Evolutionary conservation across 331 rosid species (phyloP), one percentile per base, ranked within the genome.

Genomic region (Saraca asoca): DNA sequence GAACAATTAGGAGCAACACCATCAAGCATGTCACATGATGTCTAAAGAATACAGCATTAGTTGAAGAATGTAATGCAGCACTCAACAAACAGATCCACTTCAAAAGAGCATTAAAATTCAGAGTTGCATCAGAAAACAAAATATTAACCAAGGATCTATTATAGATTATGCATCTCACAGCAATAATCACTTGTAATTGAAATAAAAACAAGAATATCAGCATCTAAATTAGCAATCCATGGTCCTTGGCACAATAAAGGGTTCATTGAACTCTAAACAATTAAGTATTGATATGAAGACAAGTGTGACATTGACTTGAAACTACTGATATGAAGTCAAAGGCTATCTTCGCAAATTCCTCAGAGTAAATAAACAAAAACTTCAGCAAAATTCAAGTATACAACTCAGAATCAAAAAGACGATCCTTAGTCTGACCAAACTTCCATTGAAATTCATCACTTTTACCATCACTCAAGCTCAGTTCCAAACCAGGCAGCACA

Each of bases 321-420:
- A 19, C 7, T 13, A 52, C 9, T 10, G 6, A 52, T 11, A 0
- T 52, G 35, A 24, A 53, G 16, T 16, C 39, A 11, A 37, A 53
- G 15, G 37, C 17, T 42, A 31, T 19, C 15, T 15, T 52, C 2
- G 4, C 15, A 16, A 67, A 58, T 11, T 11, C 15, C 52, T n/a
- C 34, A 5, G 14, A 51, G 31, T 24, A 24, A 24, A 24, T 3
- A n/a, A 65, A 45, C 16, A 4, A 42, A 6, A n/a, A 43, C 6
- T 9, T 1, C 6, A 29, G 16, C 61, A 20, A 1, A 33, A 18
- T 35, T 37, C 81, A 92, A 70, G 84, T 70, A 68, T 92, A 89
- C 79, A 92, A 72, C 18, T 87, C 88, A 34, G 85, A 82, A 63
- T 82, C 86, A 12, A 55, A 75, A 29, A 45, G 75, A 73, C 45